Evolutionary conservation across 2,329 filamentous ascomycete species (phyloP).

Genomic region (Drechslerella stenobrocha): DNA sequence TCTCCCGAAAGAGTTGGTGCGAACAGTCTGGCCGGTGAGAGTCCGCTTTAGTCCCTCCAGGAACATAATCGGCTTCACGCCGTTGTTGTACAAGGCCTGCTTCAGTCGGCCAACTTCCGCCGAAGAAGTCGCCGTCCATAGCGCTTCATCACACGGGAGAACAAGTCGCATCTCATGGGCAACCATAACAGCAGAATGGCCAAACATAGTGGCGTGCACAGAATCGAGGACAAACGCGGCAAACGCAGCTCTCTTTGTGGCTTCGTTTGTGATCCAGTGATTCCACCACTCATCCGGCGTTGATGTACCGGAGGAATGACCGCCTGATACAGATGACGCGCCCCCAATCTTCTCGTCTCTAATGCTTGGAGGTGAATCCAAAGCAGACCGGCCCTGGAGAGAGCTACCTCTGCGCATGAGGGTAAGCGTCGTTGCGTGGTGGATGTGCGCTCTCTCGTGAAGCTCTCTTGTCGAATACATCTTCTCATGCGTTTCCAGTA

Average conservation of each 20-base stretch:
- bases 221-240: conserved; percentile 94
- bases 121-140: conserved; percentile 89
- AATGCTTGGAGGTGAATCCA: conserved; percentile 79
- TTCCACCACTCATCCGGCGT: conserved; percentile 91
- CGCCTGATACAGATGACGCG: conserved; percentile 54
- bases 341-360: conserved; percentile 64
- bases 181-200: conserved; percentile 94
- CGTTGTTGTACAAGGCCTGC: conserved; percentile 75
- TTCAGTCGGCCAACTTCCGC: conserved; percentile 84
- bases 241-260: conserved; percentile 85
- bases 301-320: conserved; percentile 64
- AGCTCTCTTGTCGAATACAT: conserved; percentile 91
- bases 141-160: conserved; percentile 84
- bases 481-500: conserved; percentile 94
- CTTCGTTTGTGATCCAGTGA: conserved; percentile 92
- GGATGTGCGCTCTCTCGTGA: conserved; percentile 93
- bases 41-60: conserved; percentile 88
- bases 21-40: conserved; percentile 78
- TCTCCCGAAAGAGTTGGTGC: conserved; percentile 89
- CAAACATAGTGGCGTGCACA: conserved; percentile 96
- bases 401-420: conserved; percentile 93
- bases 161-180: conserved; percentile 92
- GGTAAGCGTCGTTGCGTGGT: conserved; percentile 92
- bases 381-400: conserved; percentile 78
- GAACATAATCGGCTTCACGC: conserved; percentile 82